Evolutionary conservation across 2,329 filamentous ascomycete species (phyloP).

Genomic region (Hortaea werneckii): DNA sequence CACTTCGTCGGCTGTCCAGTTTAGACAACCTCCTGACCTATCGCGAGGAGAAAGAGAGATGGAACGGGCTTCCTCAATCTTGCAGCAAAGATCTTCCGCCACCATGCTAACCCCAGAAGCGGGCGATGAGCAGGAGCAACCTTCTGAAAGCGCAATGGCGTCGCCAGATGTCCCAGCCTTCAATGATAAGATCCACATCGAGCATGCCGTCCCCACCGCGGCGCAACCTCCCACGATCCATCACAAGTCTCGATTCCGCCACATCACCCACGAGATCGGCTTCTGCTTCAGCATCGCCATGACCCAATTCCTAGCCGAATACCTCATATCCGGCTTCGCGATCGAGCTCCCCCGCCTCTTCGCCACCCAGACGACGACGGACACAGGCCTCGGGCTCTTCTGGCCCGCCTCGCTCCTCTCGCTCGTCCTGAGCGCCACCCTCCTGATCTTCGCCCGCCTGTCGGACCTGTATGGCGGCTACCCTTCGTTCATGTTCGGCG

Average conservation of each 20-base stretch:
- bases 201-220: too few relatives aligned
- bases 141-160: too few relatives aligned
- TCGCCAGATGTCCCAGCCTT: too few relatives aligned
- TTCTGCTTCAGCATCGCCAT: constrained; percentile 28
- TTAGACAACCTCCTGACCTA: constrained; percentile 24
- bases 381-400: constrained; percentile 18
- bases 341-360: constrained; percentile 24
- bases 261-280: constrained; percentile 20
- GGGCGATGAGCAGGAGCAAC: neutral
- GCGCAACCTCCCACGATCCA: neutral
- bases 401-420: constrained; percentile 28
- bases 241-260: constrained; percentile 14
- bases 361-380: constrained; percentile 2
- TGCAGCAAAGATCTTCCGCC: constrained; percentile 6
- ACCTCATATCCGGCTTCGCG: constrained; percentile 28
- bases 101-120: neutral
- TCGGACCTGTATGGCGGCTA: constrained; percentile 29
- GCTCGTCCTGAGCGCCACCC: constrained; percentile 23
- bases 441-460: constrained; percentile 25
- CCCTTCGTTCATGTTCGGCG: constrained; percentile 24
- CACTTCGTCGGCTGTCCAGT: constrained; percentile 18
- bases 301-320: constrained; percentile 28
- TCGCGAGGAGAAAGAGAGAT: constrained; percentile 19
- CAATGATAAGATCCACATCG: too few relatives aligned
- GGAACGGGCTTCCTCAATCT: constrained; percentile 15